phyloP scores from a whole-genome alignment of 2,329 filamentous ascomycete species.

The Cercospora janseana region DNA sequence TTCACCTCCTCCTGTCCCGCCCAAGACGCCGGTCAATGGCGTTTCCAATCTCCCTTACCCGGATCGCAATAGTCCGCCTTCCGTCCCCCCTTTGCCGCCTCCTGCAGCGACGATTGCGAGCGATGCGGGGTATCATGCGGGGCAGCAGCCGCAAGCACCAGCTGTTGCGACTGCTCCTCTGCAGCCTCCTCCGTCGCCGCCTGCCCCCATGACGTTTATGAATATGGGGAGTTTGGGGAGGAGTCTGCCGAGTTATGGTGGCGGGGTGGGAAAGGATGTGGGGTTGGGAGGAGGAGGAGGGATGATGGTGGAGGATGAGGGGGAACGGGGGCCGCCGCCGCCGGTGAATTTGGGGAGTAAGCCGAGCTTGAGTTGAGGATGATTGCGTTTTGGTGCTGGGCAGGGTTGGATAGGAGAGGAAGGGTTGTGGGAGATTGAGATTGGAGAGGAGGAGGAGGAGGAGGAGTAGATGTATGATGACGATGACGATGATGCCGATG shows the following conservation, averaged over 20 bases:
- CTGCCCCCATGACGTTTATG: conserved; percentile 36
- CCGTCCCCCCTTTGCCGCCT: conserved; percentile 2
- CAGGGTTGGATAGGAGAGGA: background rate
- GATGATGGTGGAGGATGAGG: background rate
- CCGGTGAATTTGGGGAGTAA: conserved; percentile 82
- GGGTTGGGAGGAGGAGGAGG: conserved; percentile 52
- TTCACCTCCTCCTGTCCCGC: conserved; percentile 30
- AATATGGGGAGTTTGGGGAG: conserved; percentile 36
- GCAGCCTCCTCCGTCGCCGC: conserved; percentile 3
- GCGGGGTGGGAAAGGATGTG: conserved; percentile 41
- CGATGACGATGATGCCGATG: background rate
- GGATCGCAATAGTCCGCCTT: conserved; percentile 17
- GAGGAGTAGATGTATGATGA: background rate
- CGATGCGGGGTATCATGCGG: too few species aligned
- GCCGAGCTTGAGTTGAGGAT: conserved; percentile 48
- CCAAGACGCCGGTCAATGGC: conserved; percentile 31
- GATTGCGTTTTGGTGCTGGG: background rate
- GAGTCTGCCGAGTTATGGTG: conserved; percentile 72
- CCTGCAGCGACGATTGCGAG: too few species aligned
- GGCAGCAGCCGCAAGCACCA: too few species aligned
- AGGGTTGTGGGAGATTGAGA: too few species aligned
- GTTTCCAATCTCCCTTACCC: conserved; percentile 28
- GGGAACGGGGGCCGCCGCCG: conserved; percentile 72
- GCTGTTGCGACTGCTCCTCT: background rate
- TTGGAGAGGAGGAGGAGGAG: background rate